These are phyloP conservation scores for Ichthyophthirius multifiliis DNA, from an alignment of 169 alveolate species.

Conservation along the genomic window DNA sequence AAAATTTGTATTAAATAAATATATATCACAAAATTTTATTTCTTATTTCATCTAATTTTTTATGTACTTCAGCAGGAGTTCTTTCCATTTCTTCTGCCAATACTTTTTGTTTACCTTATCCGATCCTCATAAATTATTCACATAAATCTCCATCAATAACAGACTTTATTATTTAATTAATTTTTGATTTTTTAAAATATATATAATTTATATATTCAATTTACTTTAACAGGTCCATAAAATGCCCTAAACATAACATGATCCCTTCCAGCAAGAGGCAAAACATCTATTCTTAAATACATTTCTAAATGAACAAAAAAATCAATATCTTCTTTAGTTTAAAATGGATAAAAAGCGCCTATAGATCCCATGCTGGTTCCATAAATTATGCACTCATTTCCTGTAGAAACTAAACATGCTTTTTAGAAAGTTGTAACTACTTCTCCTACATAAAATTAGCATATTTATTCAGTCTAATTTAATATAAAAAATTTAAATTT, in stretches of 20 bases:
- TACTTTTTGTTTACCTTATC: slow-evolving; percentile 81
- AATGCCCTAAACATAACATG: slow-evolving; percentile 83
- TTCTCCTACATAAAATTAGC: slow-evolving; percentile 98
- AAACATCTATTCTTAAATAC: slow-evolving; percentile 94
- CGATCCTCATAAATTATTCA: slow-evolving; percentile 86
- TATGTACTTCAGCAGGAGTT: slow-evolving; percentile 91
- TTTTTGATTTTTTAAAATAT: slow-evolving; percentile 18
- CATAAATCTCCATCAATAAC: slow-evolving; percentile 98
- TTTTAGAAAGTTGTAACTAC: slow-evolving; percentile 93
- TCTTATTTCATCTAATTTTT: slow-evolving; percentile 94
- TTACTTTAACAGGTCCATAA: slow-evolving; percentile 84
- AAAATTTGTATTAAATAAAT: too few species aligned
- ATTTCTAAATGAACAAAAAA: slow-evolving; percentile 97
- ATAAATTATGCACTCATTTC: slow-evolving; percentile 91
- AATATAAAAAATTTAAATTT: neutral
- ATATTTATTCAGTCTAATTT: slow-evolving; percentile 65
- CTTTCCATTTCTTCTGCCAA: slow-evolving; percentile 92
- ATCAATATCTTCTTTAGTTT: slow-evolving; percentile 94
- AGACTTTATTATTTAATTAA: slow-evolving; percentile 82
- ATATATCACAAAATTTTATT: slow-evolving; percentile 89
- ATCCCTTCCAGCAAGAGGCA: slow-evolving; percentile 92
- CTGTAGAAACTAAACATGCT: slow-evolving; percentile 83
- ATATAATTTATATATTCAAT: slow-evolving; percentile 81
- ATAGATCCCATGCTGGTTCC: slow-evolving; percentile 97
- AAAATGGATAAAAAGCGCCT: slow-evolving; percentile 95